Conservation (phyloP, 192 early-diverging fungal genomes). For the Rhizoclosmatium globosum region DNA sequence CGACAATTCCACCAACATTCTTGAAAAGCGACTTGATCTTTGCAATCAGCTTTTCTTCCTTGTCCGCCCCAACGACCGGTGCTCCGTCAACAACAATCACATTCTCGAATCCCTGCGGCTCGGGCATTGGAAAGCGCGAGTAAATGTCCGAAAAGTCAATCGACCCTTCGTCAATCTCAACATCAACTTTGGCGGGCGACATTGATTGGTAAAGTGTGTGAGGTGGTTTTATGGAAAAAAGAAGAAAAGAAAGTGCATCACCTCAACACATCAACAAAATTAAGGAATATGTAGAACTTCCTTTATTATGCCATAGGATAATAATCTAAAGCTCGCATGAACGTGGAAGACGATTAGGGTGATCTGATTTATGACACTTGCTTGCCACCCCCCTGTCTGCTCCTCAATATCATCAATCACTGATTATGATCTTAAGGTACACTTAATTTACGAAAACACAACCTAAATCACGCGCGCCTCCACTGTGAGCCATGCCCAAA, state of each 20-base stretch:
- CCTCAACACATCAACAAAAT: neutral
- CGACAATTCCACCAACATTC: conserved; percentile 79
- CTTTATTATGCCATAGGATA: too few relatives aligned
- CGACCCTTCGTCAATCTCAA: conserved; percentile 40
- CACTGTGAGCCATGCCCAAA: too few relatives aligned
- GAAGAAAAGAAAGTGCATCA: conserved; percentile 6
- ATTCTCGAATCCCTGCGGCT: conserved; percentile 80
- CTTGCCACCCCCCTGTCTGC: too few relatives aligned
- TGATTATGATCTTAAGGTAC: too few relatives aligned
- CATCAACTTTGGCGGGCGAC: neutral
- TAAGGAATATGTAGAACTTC: neutral
- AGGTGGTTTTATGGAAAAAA: neutral
- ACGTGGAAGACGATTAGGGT: too few relatives aligned
- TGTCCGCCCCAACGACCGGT: conserved; percentile 85
- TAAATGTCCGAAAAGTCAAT: conserved; percentile 94
- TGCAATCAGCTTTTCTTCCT: conserved; percentile 84
- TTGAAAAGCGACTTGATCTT: conserved; percentile 81
- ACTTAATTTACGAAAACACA: too few relatives aligned
- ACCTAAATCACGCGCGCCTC: too few relatives aligned
- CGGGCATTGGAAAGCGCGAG: conserved; percentile 71
- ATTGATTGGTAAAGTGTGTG: neutral
- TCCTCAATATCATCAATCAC: too few relatives aligned
- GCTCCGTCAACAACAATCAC: conserved; percentile 94
- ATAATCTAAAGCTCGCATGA: too few relatives aligned
- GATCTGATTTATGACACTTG: too few relatives aligned